Evolutionary conservation across 2,329 filamentous ascomycete genomes (phyloP).

Genomic region (Hypoxylon rubiginosum): DNA sequence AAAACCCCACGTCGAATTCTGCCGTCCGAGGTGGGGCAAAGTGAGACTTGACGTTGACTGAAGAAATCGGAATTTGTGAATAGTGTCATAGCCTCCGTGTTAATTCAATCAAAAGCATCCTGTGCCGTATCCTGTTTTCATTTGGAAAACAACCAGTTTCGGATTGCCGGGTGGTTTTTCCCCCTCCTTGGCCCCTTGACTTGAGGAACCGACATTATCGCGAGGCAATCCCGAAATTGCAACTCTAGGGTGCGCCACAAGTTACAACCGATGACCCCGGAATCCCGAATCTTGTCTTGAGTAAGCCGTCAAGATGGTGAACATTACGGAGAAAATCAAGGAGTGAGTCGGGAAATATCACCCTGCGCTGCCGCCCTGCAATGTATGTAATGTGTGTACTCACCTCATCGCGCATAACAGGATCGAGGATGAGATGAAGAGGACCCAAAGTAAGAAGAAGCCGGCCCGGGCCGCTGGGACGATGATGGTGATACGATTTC

Average conservation of each 20-base stretch:
- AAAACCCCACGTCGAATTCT: conserved; percentile 39
- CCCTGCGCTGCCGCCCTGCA: conserved; percentile 28
- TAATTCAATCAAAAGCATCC: neutral
- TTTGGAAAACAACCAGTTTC: neutral
- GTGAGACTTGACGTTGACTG: conserved; percentile 20
- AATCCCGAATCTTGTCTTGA: neutral
- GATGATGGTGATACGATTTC: conserved; percentile 7
- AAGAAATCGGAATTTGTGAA: neutral
- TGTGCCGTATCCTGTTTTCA: neutral
- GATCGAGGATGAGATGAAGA: conserved; percentile 99
- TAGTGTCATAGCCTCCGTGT: neutral
- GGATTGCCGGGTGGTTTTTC: neutral
- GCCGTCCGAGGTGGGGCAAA: conserved; percentile 24
- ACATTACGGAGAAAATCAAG: conserved; percentile 99
- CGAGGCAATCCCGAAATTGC: conserved; percentile 1
- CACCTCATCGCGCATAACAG: conserved; percentile 65
- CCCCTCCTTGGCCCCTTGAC: neutral
- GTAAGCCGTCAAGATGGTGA: conserved; percentile 81
- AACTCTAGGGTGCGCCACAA: neutral
- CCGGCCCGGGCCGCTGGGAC: neutral
- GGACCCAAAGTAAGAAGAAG: conserved; percentile 92
- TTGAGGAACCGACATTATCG: neutral
- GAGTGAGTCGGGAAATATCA: conserved; percentile 73
- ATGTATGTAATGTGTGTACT: conserved; percentile 30
- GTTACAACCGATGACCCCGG: conserved; percentile 3